phyloP scores from a whole-genome alignment of 2,329 filamentous ascomycete species.

The Microdochium bolleyi region DNA sequence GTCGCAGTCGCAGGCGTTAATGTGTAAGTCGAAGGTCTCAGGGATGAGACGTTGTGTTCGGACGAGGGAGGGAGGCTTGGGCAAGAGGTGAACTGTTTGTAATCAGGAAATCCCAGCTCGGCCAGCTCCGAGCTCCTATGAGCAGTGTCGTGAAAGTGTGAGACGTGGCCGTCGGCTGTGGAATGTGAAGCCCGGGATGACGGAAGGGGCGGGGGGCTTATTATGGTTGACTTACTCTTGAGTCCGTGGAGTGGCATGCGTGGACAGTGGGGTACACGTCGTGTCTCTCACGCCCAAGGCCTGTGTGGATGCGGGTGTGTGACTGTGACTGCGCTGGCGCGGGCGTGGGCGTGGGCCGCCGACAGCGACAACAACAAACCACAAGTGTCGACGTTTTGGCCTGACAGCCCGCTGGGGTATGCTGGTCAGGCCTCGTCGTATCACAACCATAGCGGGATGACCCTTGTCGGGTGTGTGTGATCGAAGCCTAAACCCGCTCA shows the following conservation, averaged over 20 bases:
- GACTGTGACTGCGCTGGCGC: background rate
- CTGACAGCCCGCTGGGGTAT: background rate
- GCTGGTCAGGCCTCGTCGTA: background rate
- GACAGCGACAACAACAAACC: background rate
- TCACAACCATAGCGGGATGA: background rate
- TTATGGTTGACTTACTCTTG: background rate
- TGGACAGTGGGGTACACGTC: background rate
- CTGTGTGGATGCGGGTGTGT: background rate
- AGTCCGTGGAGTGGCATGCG: background rate
- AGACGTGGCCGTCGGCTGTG: background rate
- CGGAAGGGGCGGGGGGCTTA: background rate
- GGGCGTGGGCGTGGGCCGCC: background rate
- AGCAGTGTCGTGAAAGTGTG: background rate
- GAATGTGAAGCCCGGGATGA: background rate
- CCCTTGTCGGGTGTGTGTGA: background rate
- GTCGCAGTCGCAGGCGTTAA: background rate
- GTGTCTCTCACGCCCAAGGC: background rate
- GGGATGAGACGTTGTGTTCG: background rate
- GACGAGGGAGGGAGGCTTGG: background rate
- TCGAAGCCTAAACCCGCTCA: background rate
- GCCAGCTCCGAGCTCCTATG: background rate
- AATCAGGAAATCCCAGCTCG: background rate
- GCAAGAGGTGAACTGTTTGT: background rate
- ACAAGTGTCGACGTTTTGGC: background rate
- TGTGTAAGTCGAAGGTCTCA: slow-evolving; percentile 1